Conservation (phyloP, 805 yeast species). For the Starmerella sirachaensis region DNA sequence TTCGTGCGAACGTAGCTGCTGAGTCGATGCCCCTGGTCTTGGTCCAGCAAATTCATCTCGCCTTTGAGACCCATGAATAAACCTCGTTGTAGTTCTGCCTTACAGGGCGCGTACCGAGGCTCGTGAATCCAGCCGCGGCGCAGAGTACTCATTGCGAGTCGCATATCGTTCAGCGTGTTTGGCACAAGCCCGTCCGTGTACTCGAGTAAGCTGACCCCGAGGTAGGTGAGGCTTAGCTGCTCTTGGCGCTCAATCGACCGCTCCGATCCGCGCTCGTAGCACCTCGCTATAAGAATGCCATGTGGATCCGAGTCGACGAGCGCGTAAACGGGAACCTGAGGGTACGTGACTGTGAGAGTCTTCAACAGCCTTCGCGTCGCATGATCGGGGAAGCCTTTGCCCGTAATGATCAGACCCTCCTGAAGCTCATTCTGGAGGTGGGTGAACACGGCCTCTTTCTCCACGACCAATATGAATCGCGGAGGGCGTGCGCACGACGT, state of each 20-base stretch:
- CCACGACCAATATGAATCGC: conserved; percentile 34
- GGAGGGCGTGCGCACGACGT: conserved; percentile 22
- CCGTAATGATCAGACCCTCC: conserved; percentile 37
- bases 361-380: conserved; percentile 37
- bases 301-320: conserved; percentile 56
- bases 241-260: conserved; percentile 11
- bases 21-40: conserved; percentile 14
- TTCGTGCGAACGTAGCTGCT: conserved; percentile 18
- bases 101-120: conserved; percentile 21
- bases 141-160: conserved; percentile 27
- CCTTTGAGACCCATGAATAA: conserved; percentile 41
- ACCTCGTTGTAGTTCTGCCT: conserved; percentile 43
- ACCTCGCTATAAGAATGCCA: conserved; percentile 43
- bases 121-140: conserved; percentile 22
- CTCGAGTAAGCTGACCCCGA: conserved; percentile 37
- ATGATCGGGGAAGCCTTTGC: conserved; percentile 56
- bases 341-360: conserved; percentile 24
- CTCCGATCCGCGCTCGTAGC: conserved; percentile 26
- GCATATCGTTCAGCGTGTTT: conserved; percentile 26
- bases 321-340: conserved; percentile 33
- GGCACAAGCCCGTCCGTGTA: conserved; percentile 27
- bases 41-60: conserved; percentile 41
- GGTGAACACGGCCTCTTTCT: conserved; percentile 39
- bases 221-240: conserved; percentile 21
- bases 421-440: conserved; percentile 24